Base-by-base conservation (phyloP, 345 rosid species). In the Lepidium sativum region DNA sequence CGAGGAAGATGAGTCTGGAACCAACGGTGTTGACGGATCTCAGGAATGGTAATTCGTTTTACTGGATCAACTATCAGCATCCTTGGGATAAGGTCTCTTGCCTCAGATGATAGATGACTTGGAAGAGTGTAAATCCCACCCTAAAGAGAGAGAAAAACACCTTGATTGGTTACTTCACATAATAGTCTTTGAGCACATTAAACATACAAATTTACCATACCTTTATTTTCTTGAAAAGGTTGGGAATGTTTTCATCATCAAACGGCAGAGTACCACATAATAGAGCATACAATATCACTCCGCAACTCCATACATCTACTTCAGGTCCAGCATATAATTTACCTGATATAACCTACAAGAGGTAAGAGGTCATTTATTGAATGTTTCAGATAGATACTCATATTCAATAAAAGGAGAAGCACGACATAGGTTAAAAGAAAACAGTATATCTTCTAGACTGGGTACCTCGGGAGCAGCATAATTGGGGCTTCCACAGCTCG, bases 231-330 rank as follows among this genome's bases (percentile, higher is more conserved):
- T 83, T 85, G 71, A 86, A 91, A 67, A 94, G 96, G 55, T 81
- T 86, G 43, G 99, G 95, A 67, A 94, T 80, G 80, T 87, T 94
- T 70, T 86, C 99, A 65, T 94, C 99, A 56, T 90, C 96, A 67
- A 94, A 94, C 27, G 99, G 99, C 72, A 94, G 97, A 43, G 86
- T 79, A 13, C 99, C 99, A 45, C 91, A 88, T 47, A 95, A 86
- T 21, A 95, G 82, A 47, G 92, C 97, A 76, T 94, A 94, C 65
- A 94, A 71, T 72, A 88, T 88, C 32, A 94, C 95, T 32, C 99
- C 99, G 42, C 99, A 94, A 74, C 99, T 94, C 99, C 99, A 94
- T 15, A 94, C 96, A 80, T 94, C 99, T 61, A 90, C 90, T 80
- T 94, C 99, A 53, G 97, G 95, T 34, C 99, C 99, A 61, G 95